A percentile compares a stretch with the other conserved stretches of the same genome.
These are phyloP conservation scores for Xylaria intraflava DNA, from an alignment of 495 filamentous ascomycete species.

Conservation along the genomic window DNA sequence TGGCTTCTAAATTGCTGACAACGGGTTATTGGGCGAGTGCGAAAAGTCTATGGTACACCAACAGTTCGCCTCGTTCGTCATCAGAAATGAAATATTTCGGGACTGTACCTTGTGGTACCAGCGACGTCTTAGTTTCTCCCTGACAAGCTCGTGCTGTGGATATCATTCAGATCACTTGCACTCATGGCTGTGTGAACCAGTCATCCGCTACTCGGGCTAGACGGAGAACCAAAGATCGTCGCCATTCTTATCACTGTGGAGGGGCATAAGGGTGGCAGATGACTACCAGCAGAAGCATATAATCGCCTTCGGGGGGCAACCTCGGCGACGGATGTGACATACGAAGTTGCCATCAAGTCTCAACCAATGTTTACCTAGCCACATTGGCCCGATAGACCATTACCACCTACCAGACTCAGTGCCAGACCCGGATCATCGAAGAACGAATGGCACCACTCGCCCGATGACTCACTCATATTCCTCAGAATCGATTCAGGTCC, in stretches of 20 bases:
- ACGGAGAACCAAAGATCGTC: constrained; percentile 13
- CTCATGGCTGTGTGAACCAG: constrained; percentile 7
- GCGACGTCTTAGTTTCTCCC: neutral
- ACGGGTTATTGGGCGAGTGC: neutral
- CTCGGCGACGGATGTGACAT: neutral
- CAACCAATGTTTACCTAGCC: neutral
- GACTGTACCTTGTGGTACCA: neutral
- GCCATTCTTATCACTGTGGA: constrained; percentile 3
- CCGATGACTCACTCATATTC: neutral
- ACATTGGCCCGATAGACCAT: neutral
- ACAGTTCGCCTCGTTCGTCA: neutral
- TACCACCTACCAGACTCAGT: neutral
- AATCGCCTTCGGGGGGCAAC: neutral
- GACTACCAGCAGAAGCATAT: constrained; percentile 1
- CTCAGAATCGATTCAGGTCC: neutral
- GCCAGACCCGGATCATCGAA: neutral
- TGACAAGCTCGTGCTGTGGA: neutral
- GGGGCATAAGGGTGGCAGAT: neutral
- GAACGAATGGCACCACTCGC: neutral
- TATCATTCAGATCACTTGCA: neutral
- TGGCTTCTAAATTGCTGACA: neutral
- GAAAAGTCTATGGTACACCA: neutral
- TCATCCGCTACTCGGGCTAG: constrained; percentile 3
- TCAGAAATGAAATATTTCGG: neutral
- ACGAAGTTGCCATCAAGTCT: neutral